These are phyloP conservation scores for Bonia amplexicaulis DNA, from an alignment of 176 grass and related monocot species.

Conservation along the genomic window DNA sequence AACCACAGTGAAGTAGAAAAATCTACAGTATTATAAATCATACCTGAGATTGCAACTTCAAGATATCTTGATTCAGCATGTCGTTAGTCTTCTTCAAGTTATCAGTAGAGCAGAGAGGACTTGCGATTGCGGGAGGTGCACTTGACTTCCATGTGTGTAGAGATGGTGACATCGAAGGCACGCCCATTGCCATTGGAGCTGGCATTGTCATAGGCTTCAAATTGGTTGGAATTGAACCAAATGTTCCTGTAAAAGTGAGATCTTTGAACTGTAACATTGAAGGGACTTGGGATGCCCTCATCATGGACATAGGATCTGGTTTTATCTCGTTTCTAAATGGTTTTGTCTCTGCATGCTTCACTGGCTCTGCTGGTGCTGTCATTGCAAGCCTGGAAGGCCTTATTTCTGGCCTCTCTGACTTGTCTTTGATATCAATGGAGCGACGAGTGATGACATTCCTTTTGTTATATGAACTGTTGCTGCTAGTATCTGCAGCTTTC, in stretches of 20 bases:
- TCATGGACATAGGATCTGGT: slow-evolving; percentile 45
- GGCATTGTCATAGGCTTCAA: slow-evolving; percentile 59
- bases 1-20: neutral
- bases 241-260: slow-evolving; percentile 49
- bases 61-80: slow-evolving; percentile 58
- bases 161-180: slow-evolving; percentile 34
- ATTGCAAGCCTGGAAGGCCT: slow-evolving; percentile 63
- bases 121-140: slow-evolving; percentile 34
- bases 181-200: slow-evolving; percentile 38
- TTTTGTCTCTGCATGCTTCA: slow-evolving; percentile 51
- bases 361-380: slow-evolving; percentile 41
- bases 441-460: slow-evolving; percentile 63
- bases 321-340: slow-evolving; percentile 57
- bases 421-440: slow-evolving; percentile 66
- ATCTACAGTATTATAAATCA: neutral
- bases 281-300: slow-evolving; percentile 59
- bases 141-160: slow-evolving; percentile 43
- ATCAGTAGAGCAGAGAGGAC: slow-evolving; percentile 52
- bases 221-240: slow-evolving; percentile 49
- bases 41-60: slow-evolving; percentile 71
- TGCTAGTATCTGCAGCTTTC: slow-evolving; percentile 55
- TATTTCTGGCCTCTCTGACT: slow-evolving; percentile 51
- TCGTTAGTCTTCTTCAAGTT: slow-evolving; percentile 62
- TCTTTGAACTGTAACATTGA: slow-evolving; percentile 55
- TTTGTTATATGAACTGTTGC: slow-evolving; percentile 31